Conservation (phyloP, 2,329 filamentous ascomycete species). For the Colletotrichum caudatum region DNA sequence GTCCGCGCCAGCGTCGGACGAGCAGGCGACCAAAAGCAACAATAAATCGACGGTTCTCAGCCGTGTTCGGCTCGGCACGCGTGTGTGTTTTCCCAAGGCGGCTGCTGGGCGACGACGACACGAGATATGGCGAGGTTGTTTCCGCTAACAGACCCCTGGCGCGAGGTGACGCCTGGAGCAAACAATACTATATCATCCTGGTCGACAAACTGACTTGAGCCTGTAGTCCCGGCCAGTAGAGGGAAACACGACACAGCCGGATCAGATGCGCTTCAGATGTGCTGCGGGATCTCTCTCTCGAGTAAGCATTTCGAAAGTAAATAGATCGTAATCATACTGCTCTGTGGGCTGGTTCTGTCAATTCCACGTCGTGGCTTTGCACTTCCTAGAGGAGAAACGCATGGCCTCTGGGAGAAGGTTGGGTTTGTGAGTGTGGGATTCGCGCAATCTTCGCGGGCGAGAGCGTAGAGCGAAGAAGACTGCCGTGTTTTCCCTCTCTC, state of each 20-base stretch:
- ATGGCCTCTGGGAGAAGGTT: background rate
- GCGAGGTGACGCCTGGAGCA: background rate
- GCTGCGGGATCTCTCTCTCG: background rate
- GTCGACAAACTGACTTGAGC: background rate
- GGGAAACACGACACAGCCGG: background rate
- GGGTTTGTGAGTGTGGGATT: background rate
- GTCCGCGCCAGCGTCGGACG: background rate
- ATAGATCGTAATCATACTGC: background rate
- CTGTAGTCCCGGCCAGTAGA: background rate
- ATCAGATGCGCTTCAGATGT: background rate
- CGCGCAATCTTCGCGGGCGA: background rate
- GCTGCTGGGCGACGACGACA: background rate
- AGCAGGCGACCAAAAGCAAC: background rate
- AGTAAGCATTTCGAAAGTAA: background rate
- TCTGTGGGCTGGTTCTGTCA: background rate
- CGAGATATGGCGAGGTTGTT: background rate
- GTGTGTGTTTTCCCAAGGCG: background rate
- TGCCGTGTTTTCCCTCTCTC: rapidly evolving
- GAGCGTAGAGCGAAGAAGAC: background rate
- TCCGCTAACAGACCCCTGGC: background rate
- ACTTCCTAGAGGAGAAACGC: background rate
- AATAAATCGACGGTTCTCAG: background rate
- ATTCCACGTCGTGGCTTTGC: rapidly evolving
- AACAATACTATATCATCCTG: background rate
- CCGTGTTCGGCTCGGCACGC: too few relatives aligned